Conservation (phyloP, 805 yeast genomes). For the Metschnikowia cubensis region DNA sequence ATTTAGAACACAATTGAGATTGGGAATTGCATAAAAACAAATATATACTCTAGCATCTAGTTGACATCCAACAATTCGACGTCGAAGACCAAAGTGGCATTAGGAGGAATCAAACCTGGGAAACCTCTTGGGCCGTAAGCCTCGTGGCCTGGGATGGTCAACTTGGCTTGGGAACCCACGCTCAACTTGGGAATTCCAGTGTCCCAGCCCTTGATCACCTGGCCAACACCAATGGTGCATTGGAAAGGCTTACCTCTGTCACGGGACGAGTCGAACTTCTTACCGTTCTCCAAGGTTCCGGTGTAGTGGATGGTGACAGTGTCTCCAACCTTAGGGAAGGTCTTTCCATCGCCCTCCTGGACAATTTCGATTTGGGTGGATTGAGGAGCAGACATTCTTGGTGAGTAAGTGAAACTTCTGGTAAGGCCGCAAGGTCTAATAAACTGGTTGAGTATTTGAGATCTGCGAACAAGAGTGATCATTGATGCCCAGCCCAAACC, state of each 20-base stretch:
- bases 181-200: slow-evolving; percentile 89
- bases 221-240: slow-evolving; percentile 91
- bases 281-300: slow-evolving; percentile 93
- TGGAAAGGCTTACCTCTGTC: slow-evolving; percentile 96
- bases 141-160: slow-evolving; percentile 88
- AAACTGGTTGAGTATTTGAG: slow-evolving; percentile 9
- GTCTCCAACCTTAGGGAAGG: slow-evolving; percentile 86
- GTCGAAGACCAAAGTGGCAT: slow-evolving; percentile 85
- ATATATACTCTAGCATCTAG: slow-evolving; percentile 19
- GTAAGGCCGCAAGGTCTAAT: slow-evolving; percentile 6
- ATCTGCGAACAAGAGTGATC: slow-evolving; percentile 12
- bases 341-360: slow-evolving; percentile 75
- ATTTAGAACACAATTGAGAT: slow-evolving; percentile 1
- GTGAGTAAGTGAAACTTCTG: neutral
- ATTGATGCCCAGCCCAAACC: neutral
- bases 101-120: slow-evolving; percentile 96
- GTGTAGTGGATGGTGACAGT: slow-evolving; percentile 90
- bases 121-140: slow-evolving; percentile 94
- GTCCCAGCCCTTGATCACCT: slow-evolving; percentile 96
- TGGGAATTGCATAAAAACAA: neutral
- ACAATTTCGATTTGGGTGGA: slow-evolving; percentile 40
- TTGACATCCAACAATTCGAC: slow-evolving; percentile 66
- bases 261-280: slow-evolving; percentile 91
- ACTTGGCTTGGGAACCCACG: slow-evolving; percentile 86
- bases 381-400: slow-evolving; percentile 36